Evolutionary conservation across 371 early-diverging fungal species (phyloP).

Genomic region (Mucor lusitanicus): DNA sequence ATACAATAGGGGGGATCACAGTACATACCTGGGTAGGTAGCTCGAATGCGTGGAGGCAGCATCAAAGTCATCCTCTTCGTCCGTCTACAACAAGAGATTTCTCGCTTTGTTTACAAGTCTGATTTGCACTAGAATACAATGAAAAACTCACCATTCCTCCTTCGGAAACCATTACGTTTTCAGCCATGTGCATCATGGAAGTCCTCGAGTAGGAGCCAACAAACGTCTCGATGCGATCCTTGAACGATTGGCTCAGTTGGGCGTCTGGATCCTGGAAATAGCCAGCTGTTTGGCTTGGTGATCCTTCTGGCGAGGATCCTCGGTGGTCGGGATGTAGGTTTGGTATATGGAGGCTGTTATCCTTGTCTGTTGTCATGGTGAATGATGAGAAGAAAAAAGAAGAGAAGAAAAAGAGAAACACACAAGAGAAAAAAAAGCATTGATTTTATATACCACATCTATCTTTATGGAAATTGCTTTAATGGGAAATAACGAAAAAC

Average conservation of each 20-base stretch:
- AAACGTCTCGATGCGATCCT: slow-evolving; percentile 26
- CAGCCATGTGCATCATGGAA: slow-evolving; percentile 53
- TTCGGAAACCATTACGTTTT: slow-evolving; percentile 41
- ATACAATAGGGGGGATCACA: too few species aligned
- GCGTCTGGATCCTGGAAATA: slow-evolving; percentile 11
- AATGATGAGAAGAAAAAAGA: slow-evolving; percentile 21
- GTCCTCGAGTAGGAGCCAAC: slow-evolving; percentile 57
- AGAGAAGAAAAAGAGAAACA: slow-evolving; percentile 3
- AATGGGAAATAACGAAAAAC: neutral
- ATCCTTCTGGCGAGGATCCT: slow-evolving; percentile 16
- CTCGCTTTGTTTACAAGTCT: neutral
- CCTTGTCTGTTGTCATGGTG: neutral
- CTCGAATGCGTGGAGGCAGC: slow-evolving; percentile 24
- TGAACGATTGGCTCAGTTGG: slow-evolving; percentile 13
- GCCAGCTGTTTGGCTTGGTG: slow-evolving; percentile 7
- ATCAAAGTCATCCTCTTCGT: slow-evolving; percentile 31
- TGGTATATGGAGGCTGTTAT: slow-evolving; percentile 25
- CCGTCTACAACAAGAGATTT: slow-evolving; percentile 13
- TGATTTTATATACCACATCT: neutral
- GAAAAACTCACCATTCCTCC: slow-evolving; percentile 15
- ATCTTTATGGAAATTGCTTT: neutral
- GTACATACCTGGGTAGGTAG: slow-evolving; percentile 17
- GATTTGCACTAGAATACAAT: neutral
- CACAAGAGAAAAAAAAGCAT: slow-evolving; percentile 8
- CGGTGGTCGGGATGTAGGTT: slow-evolving; percentile 45